phyloP scores from a whole-genome alignment of 1,284 basidiomycete genomes.

The Ceratobasidium sp. region DNA sequence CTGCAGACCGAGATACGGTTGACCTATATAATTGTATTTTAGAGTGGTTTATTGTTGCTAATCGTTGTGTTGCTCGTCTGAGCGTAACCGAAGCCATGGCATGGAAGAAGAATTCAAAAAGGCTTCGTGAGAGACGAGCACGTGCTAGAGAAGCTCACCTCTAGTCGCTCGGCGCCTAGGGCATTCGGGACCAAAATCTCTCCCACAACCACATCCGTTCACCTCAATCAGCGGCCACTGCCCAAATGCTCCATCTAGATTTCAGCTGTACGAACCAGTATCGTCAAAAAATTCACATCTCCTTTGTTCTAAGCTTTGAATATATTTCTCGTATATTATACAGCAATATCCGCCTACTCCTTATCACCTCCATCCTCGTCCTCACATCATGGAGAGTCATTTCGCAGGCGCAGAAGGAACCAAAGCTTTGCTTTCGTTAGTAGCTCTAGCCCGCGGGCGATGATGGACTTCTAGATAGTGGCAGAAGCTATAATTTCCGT shows the following conservation, averaged over 20 bases:
- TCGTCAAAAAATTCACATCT: too few species aligned
- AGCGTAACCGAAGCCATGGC: slow-evolving; percentile 2
- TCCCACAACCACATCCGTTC: neutral
- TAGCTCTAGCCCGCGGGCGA: too few species aligned
- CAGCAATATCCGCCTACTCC: slow-evolving; percentile 11
- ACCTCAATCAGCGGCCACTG: too few species aligned
- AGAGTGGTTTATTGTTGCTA: neutral
- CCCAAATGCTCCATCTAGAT: too few species aligned
- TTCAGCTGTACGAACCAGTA: too few species aligned
- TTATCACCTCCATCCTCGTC: slow-evolving; percentile 6
- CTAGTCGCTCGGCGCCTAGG: slow-evolving; percentile 2
- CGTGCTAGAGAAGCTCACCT: neutral
- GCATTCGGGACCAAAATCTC: neutral
- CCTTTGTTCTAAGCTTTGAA: too few species aligned
- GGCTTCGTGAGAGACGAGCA: neutral
- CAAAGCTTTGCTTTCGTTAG: too few species aligned
- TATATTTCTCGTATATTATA: neutral
- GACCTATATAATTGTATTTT: neutral
- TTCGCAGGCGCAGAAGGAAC: too few species aligned
- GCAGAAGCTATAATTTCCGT: too few species aligned
- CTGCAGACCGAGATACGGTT: neutral
- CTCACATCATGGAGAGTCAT: too few species aligned
- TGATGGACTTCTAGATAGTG: too few species aligned
- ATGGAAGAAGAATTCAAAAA: neutral
- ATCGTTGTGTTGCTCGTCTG: neutral